Evolutionary conservation across 495 filamentous ascomycete species (phyloP).

Genomic region (Jackrogersella minutella): DNA sequence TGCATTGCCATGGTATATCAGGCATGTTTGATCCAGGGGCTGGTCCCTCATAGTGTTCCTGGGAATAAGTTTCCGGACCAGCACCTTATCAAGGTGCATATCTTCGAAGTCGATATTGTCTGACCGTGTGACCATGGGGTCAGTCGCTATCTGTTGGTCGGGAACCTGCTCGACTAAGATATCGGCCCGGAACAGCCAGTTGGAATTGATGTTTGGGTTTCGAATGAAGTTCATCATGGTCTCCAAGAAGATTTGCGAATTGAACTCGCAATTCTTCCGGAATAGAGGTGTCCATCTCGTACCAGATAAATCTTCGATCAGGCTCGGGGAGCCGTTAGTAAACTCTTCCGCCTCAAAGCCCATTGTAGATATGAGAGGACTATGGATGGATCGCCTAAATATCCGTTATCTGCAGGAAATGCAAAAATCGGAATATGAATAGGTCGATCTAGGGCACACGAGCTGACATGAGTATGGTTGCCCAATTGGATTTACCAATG

Average conservation of each 20-base stretch:
- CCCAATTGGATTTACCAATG: conserved; percentile 7
- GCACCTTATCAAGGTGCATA: conserved; percentile 64
- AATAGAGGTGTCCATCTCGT: conserved; percentile 60
- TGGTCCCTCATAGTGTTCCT: conserved; percentile 79
- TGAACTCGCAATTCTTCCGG: conserved; percentile 64
- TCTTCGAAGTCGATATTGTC: conserved; percentile 54
- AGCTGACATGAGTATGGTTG: conserved; percentile 25
- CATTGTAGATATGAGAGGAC: conserved; percentile 37
- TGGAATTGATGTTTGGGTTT: conserved; percentile 88
- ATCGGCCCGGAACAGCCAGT: conserved; percentile 85
- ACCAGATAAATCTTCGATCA: conserved; percentile 42
- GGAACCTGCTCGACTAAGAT: conserved; percentile 66
- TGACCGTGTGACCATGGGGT: conserved; percentile 43
- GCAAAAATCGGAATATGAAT: conserved; percentile 15
- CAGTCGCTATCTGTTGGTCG: conserved; percentile 21
- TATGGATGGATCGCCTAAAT: conserved; percentile 20
- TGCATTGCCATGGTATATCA: conserved; percentile 61
- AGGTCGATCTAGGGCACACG: conserved; percentile 24
- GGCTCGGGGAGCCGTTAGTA: conserved; percentile 44
- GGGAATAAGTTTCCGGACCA: conserved; percentile 80
- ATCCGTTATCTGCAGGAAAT: conserved; percentile 18
- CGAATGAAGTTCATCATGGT: conserved; percentile 77
- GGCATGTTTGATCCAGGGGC: conserved; percentile 79
- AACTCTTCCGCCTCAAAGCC: conserved; percentile 46
- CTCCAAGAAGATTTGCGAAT: conserved; percentile 63